Base-by-base conservation (phyloP, 2,329 filamentous ascomycete species). In the Colletotrichum tofieldiae region DNA sequence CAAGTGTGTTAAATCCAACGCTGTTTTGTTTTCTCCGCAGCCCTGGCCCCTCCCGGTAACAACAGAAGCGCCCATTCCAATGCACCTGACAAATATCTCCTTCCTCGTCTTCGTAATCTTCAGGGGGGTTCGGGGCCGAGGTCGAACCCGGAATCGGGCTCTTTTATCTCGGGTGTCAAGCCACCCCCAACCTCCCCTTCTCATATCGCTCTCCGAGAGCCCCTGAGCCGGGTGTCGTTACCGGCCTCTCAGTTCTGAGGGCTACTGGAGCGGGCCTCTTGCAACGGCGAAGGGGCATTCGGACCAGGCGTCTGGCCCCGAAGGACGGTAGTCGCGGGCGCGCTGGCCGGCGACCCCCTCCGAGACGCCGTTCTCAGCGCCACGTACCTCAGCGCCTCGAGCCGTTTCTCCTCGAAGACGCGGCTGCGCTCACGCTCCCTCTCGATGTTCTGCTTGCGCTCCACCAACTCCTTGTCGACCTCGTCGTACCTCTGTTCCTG, bases 401-500 rank as follows among this genome's bases (percentile, higher is more conserved):
- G 80, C 52, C 88, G 83, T 73, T 78, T 84, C 65, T 77, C 72
- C 77, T 90, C 88, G 75, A 91, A 91, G 1, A 78, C 71, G 8
- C 82, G 81, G 65, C 86, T 89, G 60, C 85, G 83, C 71, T 86
- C 83, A 39, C 86, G 80, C 78, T 91, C 89, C 39, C 78, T 76
- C 18, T 84, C 82, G 47, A 88, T 78, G 5, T 68, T 80, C 56
- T 80, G 77, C n/a, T 71, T 76, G 29, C 89, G 84, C 68, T 83
- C 79, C 8, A 82, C 77, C 23, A 84, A 78, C 51, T 91, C 88
- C 12, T 79, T 77, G 54, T 83, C 80, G 39, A 86, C 88, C 58
- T 85, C 83, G 16, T 81, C 78, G 64, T 84, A 79, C 69, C 81
- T 83, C 41, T 79, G 81, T 65, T 84, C 81, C 74, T 82, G 83